phyloP scores from a whole-genome alignment of 192 early-diverging fungal species.

The Coemansia asiatica region DNA sequence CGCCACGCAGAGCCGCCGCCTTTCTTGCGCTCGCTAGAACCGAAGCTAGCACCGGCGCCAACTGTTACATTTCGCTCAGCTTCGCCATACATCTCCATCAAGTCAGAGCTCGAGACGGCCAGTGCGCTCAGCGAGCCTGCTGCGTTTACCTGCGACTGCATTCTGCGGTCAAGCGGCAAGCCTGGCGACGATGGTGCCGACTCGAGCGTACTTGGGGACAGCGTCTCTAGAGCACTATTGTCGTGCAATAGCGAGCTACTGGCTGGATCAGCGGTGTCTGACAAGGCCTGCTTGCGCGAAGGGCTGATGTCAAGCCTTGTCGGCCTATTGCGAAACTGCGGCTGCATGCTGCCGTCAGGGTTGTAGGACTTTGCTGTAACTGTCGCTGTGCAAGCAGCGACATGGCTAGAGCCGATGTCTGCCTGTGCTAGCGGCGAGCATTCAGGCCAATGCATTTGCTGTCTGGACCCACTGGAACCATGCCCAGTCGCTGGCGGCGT shows the following conservation, averaged over 20 bases:
- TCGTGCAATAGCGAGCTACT: slow-evolving; percentile 4
- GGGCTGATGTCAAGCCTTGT: not conserved
- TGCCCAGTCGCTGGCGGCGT: not conserved
- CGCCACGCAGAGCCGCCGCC: slow-evolving; percentile 43
- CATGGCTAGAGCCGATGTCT: not conserved
- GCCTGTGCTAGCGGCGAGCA: not conserved
- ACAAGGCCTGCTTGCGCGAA: not conserved
- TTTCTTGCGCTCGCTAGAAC: slow-evolving; percentile 21
- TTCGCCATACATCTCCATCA: slow-evolving; percentile 5
- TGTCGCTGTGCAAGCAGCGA: not conserved
- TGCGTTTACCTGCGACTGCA: not conserved
- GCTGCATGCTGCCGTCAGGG: not conserved
- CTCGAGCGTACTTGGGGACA: too few species aligned
- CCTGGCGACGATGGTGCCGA: not conserved
- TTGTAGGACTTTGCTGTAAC: not conserved
- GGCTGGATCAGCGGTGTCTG: slow-evolving; percentile 15
- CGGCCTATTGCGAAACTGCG: not conserved
- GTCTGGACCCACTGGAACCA: not conserved
- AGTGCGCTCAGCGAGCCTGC: not conserved
- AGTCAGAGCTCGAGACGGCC: slow-evolving; percentile 1
- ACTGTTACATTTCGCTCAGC: not conserved
- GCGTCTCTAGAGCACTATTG: too few species aligned
- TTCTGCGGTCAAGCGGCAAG: not conserved
- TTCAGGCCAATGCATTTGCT: not conserved
- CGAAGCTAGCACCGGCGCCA: slow-evolving; percentile 5